Evolutionary conservation across 768 basidiomycete species (phyloP).

Genomic region (Pluteus cervinus): DNA sequence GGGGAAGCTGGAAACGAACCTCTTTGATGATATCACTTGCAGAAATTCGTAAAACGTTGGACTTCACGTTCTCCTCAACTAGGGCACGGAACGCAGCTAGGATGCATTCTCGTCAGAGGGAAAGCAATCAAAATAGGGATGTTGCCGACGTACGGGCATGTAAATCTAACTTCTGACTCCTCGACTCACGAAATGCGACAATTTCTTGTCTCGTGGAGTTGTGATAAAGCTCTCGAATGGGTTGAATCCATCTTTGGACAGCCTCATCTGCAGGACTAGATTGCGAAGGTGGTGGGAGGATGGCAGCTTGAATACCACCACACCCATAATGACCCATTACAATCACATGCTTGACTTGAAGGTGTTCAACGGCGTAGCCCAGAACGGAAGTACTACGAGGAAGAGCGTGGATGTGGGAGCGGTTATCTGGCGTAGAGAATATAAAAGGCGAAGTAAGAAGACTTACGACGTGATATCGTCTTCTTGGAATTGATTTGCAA

Average conservation of each 20-base stretch:
- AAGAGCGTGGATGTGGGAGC: no score
- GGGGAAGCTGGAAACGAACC: no score
- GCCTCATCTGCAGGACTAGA: conserved; percentile 9
- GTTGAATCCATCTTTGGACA: conserved; percentile 17
- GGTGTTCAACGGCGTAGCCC: conserved; percentile 11
- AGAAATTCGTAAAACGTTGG: conserved; percentile 11
- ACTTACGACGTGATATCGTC: conserved; percentile 15
- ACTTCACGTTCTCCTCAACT: conserved; percentile 16
- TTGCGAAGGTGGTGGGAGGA: conserved; percentile 6
- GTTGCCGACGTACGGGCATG: no score
- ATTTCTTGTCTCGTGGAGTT: no score
- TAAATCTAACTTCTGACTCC: no score
- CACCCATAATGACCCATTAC: conserved; percentile 21
- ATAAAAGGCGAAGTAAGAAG: not conserved
- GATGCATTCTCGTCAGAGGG: no score
- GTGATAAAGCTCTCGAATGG: conserved; percentile 16
- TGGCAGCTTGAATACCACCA: conserved; percentile 16
- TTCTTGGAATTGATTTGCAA: conserved; percentile 14
- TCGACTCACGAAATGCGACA: no score
- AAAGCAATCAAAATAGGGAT: not conserved
- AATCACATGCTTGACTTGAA: conserved; percentile 16
- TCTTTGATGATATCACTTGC: not conserved
- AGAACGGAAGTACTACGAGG: conserved; percentile 13
- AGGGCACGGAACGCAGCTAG: conserved; percentile 16
- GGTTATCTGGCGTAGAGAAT: no score